Conservation (phyloP, 192 early-diverging fungal species). For the Backusella westeae region DNA sequence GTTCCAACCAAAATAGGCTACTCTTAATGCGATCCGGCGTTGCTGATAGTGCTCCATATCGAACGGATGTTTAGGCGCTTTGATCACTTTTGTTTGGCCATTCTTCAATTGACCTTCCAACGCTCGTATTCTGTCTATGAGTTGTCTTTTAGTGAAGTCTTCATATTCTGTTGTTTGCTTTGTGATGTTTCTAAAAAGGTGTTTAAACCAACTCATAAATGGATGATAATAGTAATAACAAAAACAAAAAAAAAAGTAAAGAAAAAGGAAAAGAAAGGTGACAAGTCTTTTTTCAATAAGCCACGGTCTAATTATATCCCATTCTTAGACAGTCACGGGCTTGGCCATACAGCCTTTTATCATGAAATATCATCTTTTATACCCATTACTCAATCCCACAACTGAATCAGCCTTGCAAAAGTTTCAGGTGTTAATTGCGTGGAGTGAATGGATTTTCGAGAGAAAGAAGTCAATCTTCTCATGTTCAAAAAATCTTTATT, state of each 20-base stretch:
- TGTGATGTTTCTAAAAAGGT: neutral
- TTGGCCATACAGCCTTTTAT: no score
- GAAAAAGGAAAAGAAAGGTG: neutral
- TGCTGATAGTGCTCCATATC: constrained; percentile 75
- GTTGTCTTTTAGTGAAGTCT: constrained; percentile 51
- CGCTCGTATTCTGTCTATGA: constrained; percentile 46
- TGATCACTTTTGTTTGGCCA: neutral
- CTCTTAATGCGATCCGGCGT: constrained; percentile 80
- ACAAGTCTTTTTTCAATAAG: neutral
- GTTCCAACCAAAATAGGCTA: constrained; percentile 89
- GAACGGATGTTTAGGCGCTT: constrained; percentile 44
- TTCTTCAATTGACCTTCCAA: constrained; percentile 38
- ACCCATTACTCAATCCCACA: no score
- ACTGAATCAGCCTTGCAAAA: no score
- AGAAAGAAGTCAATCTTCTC: no score
- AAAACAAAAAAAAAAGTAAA: neutral
- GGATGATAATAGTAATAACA: neutral
- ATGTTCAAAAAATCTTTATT: no score
- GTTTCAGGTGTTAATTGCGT: no score
- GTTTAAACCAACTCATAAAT: neutral
- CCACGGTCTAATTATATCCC: neutral
- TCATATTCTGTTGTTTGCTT: constrained; percentile 32
- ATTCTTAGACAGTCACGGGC: neutral
- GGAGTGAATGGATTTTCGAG: no score
- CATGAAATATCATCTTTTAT: no score